Percentiles rank a stretch among this genome's conserved stretches.
Evolutionary conservation across 148 eudicot species (phyloP).

Genomic region (Rhododendron williamsianum): DNA sequence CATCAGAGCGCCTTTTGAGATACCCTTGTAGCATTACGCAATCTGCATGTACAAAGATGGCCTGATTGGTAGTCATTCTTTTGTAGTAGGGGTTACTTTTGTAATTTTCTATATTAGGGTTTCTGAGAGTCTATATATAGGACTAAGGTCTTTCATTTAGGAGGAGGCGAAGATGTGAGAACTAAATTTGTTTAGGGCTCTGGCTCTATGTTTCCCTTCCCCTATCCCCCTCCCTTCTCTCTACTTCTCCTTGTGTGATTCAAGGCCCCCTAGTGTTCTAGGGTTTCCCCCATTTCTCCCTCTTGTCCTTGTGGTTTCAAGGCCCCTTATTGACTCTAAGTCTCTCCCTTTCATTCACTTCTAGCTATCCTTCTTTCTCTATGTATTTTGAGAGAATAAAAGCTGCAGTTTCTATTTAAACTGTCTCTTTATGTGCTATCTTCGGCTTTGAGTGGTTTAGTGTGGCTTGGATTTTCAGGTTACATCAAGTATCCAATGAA

Average conservation of each 20-base stretch:
- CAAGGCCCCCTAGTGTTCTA: background rate
- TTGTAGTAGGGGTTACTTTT: background rate
- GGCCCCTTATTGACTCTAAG: background rate
- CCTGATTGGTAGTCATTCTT: background rate
- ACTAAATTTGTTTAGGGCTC: background rate
- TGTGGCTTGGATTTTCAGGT: background rate
- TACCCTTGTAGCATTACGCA: background rate
- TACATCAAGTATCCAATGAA: background rate
- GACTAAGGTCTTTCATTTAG: background rate
- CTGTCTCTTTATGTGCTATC: background rate
- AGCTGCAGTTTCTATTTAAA: background rate
- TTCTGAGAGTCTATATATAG: background rate
- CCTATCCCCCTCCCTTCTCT: background rate
- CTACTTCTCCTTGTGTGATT: background rate
- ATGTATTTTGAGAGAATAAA: background rate
- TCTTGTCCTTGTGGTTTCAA: background rate
- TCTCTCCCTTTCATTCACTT: background rate
- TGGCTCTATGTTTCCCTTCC: background rate
- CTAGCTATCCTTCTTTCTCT: background rate
- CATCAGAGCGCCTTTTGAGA: background rate
- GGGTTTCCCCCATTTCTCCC: background rate
- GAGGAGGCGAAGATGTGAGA: background rate
- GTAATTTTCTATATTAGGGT: background rate
- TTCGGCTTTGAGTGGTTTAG: background rate
- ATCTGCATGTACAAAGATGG: background rate